Percentiles rank a stretch among this genome's conserved stretches.
Evolutionary conservation across 1,139 yeast genomes (phyloP).

Genomic region (Scheffersomyces parashehatae): DNA sequence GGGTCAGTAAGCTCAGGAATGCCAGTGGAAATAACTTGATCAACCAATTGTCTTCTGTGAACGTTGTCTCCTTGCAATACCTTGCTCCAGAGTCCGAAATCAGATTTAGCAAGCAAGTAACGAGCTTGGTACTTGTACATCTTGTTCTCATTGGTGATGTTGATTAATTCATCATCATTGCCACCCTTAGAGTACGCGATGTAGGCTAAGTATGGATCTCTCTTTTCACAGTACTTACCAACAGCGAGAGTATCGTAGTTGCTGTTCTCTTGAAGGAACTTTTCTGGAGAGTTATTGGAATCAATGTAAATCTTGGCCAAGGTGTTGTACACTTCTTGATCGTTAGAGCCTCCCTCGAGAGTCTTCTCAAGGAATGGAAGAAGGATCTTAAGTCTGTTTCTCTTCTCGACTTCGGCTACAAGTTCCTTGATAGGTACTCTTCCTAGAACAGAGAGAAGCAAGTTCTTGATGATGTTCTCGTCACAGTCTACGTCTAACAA

Average conservation of each 20-base stretch:
- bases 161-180: slow-evolving; percentile 84
- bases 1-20: slow-evolving; percentile 95
- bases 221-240: slow-evolving; percentile 98
- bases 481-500: slow-evolving; percentile 96
- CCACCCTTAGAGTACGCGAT: slow-evolving; percentile 95
- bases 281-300: slow-evolving; percentile 95
- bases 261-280: slow-evolving; percentile 88
- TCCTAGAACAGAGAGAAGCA: slow-evolving; percentile 85
- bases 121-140: slow-evolving; percentile 99
- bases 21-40: slow-evolving; percentile 93
- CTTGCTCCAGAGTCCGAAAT: slow-evolving; percentile 74
- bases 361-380: slow-evolving; percentile 93
- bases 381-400: slow-evolving; percentile 88
- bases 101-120: slow-evolving; percentile 84
- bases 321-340: slow-evolving; percentile 90
- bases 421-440: slow-evolving; percentile 91
- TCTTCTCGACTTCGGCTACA: slow-evolving; percentile 92
- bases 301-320: slow-evolving; percentile 97
- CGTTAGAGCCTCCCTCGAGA: slow-evolving; percentile 83
- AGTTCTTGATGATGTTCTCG: slow-evolving; percentile 78
- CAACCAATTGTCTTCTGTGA: slow-evolving; percentile 88
- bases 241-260: slow-evolving; percentile 89
- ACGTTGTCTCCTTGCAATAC: slow-evolving; percentile 76
- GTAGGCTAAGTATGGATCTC: slow-evolving; percentile 97
- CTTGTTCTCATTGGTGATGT: slow-evolving; percentile 92